phyloP scores from a whole-genome alignment of 2,329 filamentous ascomycete genomes.

The Pseudopyricularia javanii region DNA sequence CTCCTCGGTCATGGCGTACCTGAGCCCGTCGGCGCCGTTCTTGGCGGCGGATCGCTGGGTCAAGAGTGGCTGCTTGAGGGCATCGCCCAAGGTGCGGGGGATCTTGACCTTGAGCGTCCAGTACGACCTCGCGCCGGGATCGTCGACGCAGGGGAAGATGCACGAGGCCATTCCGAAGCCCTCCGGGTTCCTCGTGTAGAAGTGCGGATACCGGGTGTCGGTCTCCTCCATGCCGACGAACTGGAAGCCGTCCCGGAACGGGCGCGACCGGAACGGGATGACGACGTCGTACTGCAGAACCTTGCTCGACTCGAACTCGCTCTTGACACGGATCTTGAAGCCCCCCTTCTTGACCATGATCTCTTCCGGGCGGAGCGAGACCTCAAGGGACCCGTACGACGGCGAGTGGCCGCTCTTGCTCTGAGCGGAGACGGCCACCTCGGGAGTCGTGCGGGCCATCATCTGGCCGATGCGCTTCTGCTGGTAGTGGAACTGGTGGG shows the following conservation, averaged over 20 bases:
- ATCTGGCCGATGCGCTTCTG: slow-evolving; percentile 51
- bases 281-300: slow-evolving; percentile 24
- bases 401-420: slow-evolving; percentile 43
- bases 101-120: slow-evolving; percentile 44
- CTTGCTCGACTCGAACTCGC: not conserved
- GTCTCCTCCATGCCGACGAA: slow-evolving; percentile 77
- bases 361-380: slow-evolving; percentile 22
- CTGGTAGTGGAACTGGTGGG: slow-evolving; percentile 65
- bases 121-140: slow-evolving; percentile 56
- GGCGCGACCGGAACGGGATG: slow-evolving; percentile 67
- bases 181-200: slow-evolving; percentile 73
- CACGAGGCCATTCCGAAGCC: slow-evolving; percentile 71
- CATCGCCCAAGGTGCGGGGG: slow-evolving; percentile 77
- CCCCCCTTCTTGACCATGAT: not conserved
- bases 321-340: not conserved
- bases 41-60: slow-evolving; percentile 20
- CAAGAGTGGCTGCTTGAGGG: slow-evolving; percentile 35
- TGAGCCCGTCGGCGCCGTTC: slow-evolving; percentile 17
- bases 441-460: slow-evolving; percentile 35
- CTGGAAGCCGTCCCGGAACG: slow-evolving; percentile 75
- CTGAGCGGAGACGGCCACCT: slow-evolving; percentile 42
- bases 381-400: slow-evolving; percentile 36
- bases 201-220: slow-evolving; percentile 78
- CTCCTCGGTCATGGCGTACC: slow-evolving; percentile 46
- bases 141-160: slow-evolving; percentile 89